Evolutionary conservation across 2,329 filamentous ascomycete genomes (phyloP).

Genomic region (Neospermospora avenae): DNA sequence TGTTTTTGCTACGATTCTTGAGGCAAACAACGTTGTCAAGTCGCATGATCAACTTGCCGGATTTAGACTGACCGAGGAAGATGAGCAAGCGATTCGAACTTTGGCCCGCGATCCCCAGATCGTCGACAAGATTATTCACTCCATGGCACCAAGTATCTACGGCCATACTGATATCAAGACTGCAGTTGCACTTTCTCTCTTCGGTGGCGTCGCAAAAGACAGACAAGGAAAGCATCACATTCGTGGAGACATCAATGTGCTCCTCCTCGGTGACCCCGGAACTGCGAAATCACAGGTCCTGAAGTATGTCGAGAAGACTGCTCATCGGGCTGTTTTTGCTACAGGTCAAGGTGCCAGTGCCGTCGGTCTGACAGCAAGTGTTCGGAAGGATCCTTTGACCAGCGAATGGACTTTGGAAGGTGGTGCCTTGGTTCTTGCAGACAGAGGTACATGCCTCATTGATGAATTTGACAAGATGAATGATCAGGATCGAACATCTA

Average conservation of each 20-base stretch:
- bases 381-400: constrained; percentile 90
- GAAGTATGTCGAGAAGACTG: constrained; percentile 97
- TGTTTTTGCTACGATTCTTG: constrained; percentile 94
- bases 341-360: constrained; percentile 96
- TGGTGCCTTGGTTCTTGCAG: constrained; percentile 89
- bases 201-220: constrained; percentile 89
- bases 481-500: constrained; percentile 94
- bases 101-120: constrained; percentile 89
- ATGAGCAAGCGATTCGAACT: constrained; percentile 84
- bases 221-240: constrained; percentile 87
- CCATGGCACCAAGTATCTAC: constrained; percentile 96
- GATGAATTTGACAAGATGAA: constrained; percentile 99
- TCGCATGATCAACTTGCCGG: constrained; percentile 96
- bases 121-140: constrained; percentile 86
- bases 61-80: constrained; percentile 91
- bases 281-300: constrained; percentile 97
- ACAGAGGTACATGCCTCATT: constrained; percentile 92
- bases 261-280: constrained; percentile 93
- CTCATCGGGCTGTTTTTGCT: constrained; percentile 93
- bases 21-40: constrained; percentile 97
- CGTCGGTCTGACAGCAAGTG: constrained; percentile 94
- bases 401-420: constrained; percentile 98
- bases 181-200: constrained; percentile 87
- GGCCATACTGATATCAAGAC: constrained; percentile 97
- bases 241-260: constrained; percentile 95